phyloP scores from a whole-genome alignment of 2,329 filamentous ascomycete genomes.

The Aspergillus udagawae region DNA sequence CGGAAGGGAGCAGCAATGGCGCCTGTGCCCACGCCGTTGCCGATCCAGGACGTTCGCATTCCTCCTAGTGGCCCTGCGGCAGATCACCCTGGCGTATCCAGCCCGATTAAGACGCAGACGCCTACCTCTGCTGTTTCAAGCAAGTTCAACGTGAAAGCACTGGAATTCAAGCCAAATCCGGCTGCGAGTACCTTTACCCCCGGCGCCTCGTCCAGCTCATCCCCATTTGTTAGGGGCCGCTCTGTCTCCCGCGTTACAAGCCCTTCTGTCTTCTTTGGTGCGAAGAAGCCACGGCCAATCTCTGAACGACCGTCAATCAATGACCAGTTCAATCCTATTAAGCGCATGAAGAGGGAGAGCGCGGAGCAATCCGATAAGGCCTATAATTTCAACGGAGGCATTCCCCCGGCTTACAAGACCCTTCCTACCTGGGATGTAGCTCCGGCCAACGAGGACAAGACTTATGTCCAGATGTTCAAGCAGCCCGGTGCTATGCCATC shows the following conservation, averaged over 20 bases:
- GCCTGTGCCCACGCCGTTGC: slow-evolving; percentile 51
- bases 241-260: slow-evolving; percentile 46
- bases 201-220: slow-evolving; percentile 59
- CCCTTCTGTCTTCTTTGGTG: slow-evolving; percentile 57
- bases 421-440: slow-evolving; percentile 76
- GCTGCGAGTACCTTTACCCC: slow-evolving; percentile 79
- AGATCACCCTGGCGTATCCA: slow-evolving; percentile 48
- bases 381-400: slow-evolving; percentile 73
- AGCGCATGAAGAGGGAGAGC: slow-evolving; percentile 66
- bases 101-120: slow-evolving; percentile 46
- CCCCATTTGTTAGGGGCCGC: slow-evolving; percentile 53
- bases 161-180: slow-evolving; percentile 82
- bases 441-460: slow-evolving; percentile 68
- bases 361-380: slow-evolving; percentile 53
- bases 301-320: slow-evolving; percentile 52
- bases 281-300: slow-evolving; percentile 65
- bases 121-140: slow-evolving; percentile 51
- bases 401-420: slow-evolving; percentile 80
- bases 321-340: slow-evolving; percentile 59
- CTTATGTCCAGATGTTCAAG: slow-evolving; percentile 78
- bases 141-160: slow-evolving; percentile 59
- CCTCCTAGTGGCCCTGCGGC: slow-evolving; percentile 70
- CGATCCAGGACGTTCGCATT: slow-evolving; percentile 62
- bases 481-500: slow-evolving; percentile 56
- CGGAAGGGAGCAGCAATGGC: slow-evolving; percentile 42